These are phyloP conservation scores for Aspergillus piperis DNA, from an alignment of 2,329 filamentous ascomycete species.

Conservation along the genomic window DNA sequence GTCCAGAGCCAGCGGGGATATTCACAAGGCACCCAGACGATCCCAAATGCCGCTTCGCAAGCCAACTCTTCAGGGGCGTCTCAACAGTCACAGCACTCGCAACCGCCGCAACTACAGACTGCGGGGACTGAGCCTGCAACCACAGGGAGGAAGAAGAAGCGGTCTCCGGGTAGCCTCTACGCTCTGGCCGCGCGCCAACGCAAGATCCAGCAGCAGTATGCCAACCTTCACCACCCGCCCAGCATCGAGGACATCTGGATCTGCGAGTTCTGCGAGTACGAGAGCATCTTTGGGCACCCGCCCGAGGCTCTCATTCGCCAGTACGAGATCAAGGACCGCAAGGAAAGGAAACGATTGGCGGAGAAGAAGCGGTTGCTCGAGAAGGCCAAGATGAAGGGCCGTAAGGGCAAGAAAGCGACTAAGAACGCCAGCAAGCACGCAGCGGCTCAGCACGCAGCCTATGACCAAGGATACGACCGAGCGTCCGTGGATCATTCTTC, in stretches of 20 bases:
- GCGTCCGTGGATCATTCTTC: slow-evolving; percentile 43
- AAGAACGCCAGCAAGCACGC: slow-evolving; percentile 62
- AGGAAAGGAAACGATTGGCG: slow-evolving; percentile 78
- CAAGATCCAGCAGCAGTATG: slow-evolving; percentile 72
- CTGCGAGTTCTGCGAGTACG: slow-evolving; percentile 98
- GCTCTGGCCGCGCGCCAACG: slow-evolving; percentile 74
- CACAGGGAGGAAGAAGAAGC: slow-evolving; percentile 64
- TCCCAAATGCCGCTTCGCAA: slow-evolving; percentile 48
- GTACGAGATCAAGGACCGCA: slow-evolving; percentile 92
- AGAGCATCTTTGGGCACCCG: slow-evolving; percentile 86
- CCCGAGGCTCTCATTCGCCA: slow-evolving; percentile 82
- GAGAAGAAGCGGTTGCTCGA: slow-evolving; percentile 82
- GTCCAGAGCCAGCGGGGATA: slow-evolving; percentile 42
- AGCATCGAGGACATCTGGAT: slow-evolving; percentile 80
- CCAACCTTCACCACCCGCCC: slow-evolving; percentile 74
- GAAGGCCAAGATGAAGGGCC: slow-evolving; percentile 90
- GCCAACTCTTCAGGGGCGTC: slow-evolving; percentile 29
- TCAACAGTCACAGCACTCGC: slow-evolving; percentile 20
- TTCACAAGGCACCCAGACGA: slow-evolving; percentile 59
- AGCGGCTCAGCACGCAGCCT: slow-evolving; percentile 34
- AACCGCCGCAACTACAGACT: slow-evolving; percentile 11
- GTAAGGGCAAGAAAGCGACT: slow-evolving; percentile 80
- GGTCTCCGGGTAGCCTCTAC: slow-evolving; percentile 70
- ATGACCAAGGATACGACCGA: slow-evolving; percentile 46
- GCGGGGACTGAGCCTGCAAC: slow-evolving; percentile 48